phyloP scores from a whole-genome alignment of 306 rosid genomes.

The Cucumis melo region DNA sequence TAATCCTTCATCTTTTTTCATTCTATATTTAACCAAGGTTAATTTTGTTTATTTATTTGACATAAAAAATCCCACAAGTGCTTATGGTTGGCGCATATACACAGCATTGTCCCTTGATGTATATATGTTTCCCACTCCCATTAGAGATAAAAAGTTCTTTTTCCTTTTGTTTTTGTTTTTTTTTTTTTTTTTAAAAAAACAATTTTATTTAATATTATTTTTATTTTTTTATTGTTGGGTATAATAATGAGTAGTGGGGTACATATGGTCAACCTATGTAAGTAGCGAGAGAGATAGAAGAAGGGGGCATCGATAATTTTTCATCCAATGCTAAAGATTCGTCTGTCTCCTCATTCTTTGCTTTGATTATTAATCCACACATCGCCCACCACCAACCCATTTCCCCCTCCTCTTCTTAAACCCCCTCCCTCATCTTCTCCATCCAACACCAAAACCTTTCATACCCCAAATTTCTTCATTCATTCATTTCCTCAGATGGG shows the following conservation, averaged over 20 bases:
- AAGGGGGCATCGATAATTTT: not conserved
- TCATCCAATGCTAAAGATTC: slow-evolving; percentile 31
- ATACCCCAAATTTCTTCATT: not conserved
- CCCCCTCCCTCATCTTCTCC: slow-evolving; percentile 1
- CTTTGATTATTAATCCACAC: slow-evolving; percentile 41
- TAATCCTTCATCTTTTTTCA: not conserved
- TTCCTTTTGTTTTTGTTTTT: too few species aligned
- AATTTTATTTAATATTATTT: too few species aligned
- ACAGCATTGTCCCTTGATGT: slow-evolving; percentile 29
- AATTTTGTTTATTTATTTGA: too few species aligned
- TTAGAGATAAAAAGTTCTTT: not conserved
- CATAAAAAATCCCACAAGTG: not conserved
- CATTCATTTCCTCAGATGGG: slow-evolving; percentile 24
- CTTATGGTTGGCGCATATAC: not conserved
- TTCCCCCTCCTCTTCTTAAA: slow-evolving; percentile 17
- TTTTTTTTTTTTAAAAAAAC: not conserved
- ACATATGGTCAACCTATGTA: slow-evolving; percentile 83
- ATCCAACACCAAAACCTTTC: slow-evolving; percentile 11
- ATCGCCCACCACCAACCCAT: slow-evolving; percentile 33
- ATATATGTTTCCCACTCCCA: slow-evolving; percentile 35
- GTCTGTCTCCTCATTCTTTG: slow-evolving; percentile 35
- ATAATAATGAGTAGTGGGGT: slow-evolving; percentile 40
- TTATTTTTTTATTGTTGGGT: slow-evolving; percentile 9
- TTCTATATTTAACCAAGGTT: not conserved
- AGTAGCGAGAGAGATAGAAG: slow-evolving; percentile 22